Base-by-base conservation (phyloP, 371 early-diverging fungal genomes). In the Mucor indicus region DNA sequence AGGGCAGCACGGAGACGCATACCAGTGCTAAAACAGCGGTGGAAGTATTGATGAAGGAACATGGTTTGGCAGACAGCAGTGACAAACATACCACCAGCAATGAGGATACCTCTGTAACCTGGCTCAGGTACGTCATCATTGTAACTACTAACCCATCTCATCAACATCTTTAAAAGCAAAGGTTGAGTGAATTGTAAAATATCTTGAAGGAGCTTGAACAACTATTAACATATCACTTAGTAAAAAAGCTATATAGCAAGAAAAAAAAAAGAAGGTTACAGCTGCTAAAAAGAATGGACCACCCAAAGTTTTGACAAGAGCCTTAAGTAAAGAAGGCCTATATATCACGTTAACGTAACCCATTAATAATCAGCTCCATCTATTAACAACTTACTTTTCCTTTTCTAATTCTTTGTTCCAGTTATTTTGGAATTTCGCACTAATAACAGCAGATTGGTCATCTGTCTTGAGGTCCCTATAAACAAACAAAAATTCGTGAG, bases 1-100 rank as follows among this genome's bases (percentile, higher is more conserved):
- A 94, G 60, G 20, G 91, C 92, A 30, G 92, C 77, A 32, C 91
- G 86, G 12, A 92, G 62, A 62, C 86, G 82, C 88, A 92, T 87
- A 29, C 92, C 91, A 0, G 86, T 84, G 12, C 72, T 57, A 55
- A 89, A 80, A 53, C 85, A 84, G 8, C 83, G 75, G 45, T 92
- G 93, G 59, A 94, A 93, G 70, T 93, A 93, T 59, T 93, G 96
- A 60, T 96, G 96, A 49, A 95, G 77, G 22, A 92, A 79, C 43
- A 85, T 59, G 1, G 95, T 92, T 63, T 97, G 95, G n/a, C 75
- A 56, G 6, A 90, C 44, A 36, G 95, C 90, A 22, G 87, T 81
- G 1, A 80, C 15, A 32, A 96, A 80, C 96, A 97, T 97, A 33
- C 82, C 60, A 10, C 76, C 55, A 24, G 85, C 75, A 50, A 86